Evolutionary conservation across 192 early-diverging fungal genomes (phyloP), one percentile per base, ranked within the genome.

Genomic region (Gamsiella multidivaricata): DNA sequence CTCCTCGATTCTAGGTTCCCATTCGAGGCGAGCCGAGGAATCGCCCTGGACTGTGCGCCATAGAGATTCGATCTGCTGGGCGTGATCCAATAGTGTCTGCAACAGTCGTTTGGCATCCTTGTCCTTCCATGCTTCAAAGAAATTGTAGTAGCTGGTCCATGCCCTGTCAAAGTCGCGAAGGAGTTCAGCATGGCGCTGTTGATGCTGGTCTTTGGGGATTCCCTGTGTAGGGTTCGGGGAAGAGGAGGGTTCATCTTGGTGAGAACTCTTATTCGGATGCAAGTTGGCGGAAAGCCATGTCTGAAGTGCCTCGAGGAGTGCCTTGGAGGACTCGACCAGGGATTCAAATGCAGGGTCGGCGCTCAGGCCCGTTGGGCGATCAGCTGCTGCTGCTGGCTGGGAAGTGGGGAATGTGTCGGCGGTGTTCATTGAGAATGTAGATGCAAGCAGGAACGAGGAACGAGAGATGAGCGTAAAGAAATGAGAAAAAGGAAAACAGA

Each of bases 91-190:
- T 25, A 95, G 60, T 18, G 84, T 87, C 7, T 87, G 74, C 5
- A 94, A 58, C n/a, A 94, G 78, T 18, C 88, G 82, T 12, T 82
- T 61, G 6, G 86, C 84, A 70, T 95, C 93, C 54, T 74, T 76
- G 6, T 79, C 60, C 64, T 94, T 94, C 92, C 92, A 95, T 3
- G 82, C 83, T 46, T 91, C 81, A 58, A 95, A 95, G 11, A 86
- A 71, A 33, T 54, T 63, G 71, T 87, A 90, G 70, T 86, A 95
- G 14, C 69, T 78, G 43, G 69, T 74, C 86, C 85, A 95, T 8
- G 81, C 59, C 2, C 80, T 55, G 42, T 87, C 79, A 65, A 94
- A 90, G 25, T 63, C 17, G 5, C 31, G 54, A 3, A 64, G 34
- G 0, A 63, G 10, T 2, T 42, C 17, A 23, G 57, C 23, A 18